A percentile compares a stretch with the other conserved stretches of the same genome.
phyloP scores from a whole-genome alignment of 257 asterid species.

The Solanum pimpinellifolium region DNA sequence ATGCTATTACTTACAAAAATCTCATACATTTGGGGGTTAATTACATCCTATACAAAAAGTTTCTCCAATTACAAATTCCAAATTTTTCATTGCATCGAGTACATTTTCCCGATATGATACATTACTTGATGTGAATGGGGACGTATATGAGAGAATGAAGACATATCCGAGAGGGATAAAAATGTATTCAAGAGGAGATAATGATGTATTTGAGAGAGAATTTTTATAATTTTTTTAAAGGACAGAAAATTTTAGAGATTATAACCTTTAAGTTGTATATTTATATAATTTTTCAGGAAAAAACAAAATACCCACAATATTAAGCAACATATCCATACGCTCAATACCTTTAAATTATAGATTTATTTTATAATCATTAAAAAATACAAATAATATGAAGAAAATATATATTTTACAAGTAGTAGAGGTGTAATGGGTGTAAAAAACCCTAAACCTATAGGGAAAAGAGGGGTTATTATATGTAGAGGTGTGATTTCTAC shows the following conservation, averaged over 20 bases:
- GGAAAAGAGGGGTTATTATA: neutral
- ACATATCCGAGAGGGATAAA: neutral
- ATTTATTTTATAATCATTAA: neutral
- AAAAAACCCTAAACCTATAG: neutral
- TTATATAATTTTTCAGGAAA: too few species aligned
- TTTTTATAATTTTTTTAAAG: too few species aligned
- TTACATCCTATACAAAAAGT: too few species aligned
- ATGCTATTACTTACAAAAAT: neutral
- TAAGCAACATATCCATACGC: neutral
- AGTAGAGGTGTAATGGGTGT: neutral
- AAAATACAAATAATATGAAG: neutral
- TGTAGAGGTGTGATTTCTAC: neutral
- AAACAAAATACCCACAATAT: neutral
- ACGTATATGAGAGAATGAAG: too few species aligned
- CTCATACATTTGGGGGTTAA: neutral
- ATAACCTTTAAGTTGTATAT: too few species aligned
- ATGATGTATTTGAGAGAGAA: too few species aligned
- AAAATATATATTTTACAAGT: neutral
- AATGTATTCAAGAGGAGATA: neutral
- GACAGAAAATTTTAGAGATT: too few species aligned
- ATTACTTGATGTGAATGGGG: neutral
- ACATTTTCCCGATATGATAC: too few species aligned
- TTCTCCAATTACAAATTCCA: too few species aligned
- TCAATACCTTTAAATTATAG: neutral
- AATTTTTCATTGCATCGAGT: too few species aligned